Base-by-base conservation (phyloP, 352 stramenopile genomes). In the Phytophthora hibernalis region DNA sequence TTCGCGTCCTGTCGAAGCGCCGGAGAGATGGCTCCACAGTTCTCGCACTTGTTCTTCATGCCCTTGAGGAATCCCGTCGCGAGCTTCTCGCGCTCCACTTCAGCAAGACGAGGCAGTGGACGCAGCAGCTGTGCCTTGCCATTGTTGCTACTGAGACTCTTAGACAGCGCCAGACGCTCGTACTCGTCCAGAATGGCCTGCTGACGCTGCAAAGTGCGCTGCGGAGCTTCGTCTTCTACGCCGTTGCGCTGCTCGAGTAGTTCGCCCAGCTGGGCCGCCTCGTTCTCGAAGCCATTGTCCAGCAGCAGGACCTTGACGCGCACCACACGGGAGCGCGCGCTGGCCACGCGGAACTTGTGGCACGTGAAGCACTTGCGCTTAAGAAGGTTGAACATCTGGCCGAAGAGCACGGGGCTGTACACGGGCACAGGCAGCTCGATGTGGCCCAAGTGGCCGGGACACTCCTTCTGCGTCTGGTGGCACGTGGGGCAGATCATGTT, bases 321-420 rank as follows among this genome's bases (percentile, higher is more conserved):
- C 62, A 95, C 75, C 7, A 97, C 82, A 47, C 90, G 85, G 47
- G 91, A 91, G 57, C 82, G 66, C 24, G 84, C 77, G 47, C 86
- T 87, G 9, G 86, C 74, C 22, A 96, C 69, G 61, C 91, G 87
- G 68, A 99, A 98, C 69, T 98, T 97, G 87, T 99, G 97, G 88
- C 98, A 99, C 54, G 87, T 93, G 54, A 99, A 96, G 90, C 98
- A 99, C 75, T 99, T 99, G 76, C 90, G 87, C 72, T 98, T 96
- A 65, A 99, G 84, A 28, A 99, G 74, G 49, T 93, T 97, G 61
- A 99, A 81, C 76, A 99, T 81, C 35, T 96, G 87, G 1, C 60
- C 45, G 64, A 99, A 99, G 18, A 99, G 85, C 40, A 99, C 83
- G 0, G 98, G 97, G 79, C 99, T 98, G 74, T 99, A 99, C 31